Evolutionary conservation across 345 rosid genomes (phyloP).

Genomic region (Eucalyptus cloeziana): DNA sequence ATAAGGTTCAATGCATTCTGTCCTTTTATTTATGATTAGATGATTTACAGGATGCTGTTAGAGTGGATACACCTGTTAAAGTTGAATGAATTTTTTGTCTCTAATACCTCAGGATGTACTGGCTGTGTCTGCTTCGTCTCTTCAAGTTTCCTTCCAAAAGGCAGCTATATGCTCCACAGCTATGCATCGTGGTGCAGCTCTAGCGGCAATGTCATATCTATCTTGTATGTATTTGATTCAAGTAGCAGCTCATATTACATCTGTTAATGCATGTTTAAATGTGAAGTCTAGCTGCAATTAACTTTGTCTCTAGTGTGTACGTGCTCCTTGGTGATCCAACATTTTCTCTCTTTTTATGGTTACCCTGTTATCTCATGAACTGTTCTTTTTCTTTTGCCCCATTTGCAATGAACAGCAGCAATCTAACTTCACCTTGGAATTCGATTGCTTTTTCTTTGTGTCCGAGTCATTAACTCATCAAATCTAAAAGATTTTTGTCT

Average conservation of each 20-base stretch:
- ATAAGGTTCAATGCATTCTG: constrained; percentile 43
- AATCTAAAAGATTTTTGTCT: background rate
- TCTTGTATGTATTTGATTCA: constrained; percentile 42
- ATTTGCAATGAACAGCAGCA: background rate
- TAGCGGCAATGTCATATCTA: constrained; percentile 91
- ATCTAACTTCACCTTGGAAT: background rate
- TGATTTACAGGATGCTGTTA: background rate
- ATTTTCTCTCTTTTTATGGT: background rate
- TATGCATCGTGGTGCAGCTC: constrained; percentile 98
- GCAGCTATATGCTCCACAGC: constrained; percentile 97
- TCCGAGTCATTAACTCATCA: background rate
- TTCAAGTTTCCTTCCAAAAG: constrained; percentile 89
- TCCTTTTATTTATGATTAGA: background rate
- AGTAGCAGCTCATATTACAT: background rate
- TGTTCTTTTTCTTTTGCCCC: background rate
- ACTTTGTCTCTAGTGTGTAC: background rate
- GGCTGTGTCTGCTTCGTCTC: constrained; percentile 63
- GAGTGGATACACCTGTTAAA: background rate
- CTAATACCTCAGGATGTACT: constrained; percentile 53
- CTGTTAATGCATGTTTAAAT: background rate
- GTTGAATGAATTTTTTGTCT: background rate
- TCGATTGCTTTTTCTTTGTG: background rate
- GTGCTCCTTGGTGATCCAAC: background rate
- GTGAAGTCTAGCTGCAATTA: background rate
- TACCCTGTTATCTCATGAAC: background rate